Base-by-base conservation (phyloP, 2,329 filamentous ascomycete species). In the Pestalotiopsis sp. region DNA sequence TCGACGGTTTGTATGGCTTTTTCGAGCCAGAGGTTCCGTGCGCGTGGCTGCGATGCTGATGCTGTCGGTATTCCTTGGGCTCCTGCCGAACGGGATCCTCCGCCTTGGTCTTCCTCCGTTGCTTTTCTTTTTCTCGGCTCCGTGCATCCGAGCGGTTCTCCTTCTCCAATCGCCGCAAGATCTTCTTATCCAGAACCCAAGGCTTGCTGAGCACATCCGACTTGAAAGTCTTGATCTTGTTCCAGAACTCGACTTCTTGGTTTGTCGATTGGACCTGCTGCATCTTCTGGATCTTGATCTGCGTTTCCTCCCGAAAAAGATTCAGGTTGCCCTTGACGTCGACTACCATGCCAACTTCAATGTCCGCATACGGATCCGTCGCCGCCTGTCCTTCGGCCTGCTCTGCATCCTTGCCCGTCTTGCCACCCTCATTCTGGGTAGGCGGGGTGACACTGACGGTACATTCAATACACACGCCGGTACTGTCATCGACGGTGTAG, bases 401-500 rank as follows among this genome's bases (percentile, higher is more conserved):
- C 23, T 68, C 14, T 27, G 13, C 57, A 36, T 67, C 56, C n/a
- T 13, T 57, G 25, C 13, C 45, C n/a, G 14, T 40, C 31, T 58
- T 68, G 27, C 49, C 41, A 13, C 14, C 49, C 23, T 60, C 40
- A 23, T 66, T 31, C 12, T 20, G 56, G 4, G 38, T 57, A 25
- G 73, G 64, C 41, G 73, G 76, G 13, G 77, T 70, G 5, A 76
- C 65, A 5, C 72, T 68, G 27, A 80, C 68, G 20, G 77, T 71
- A 65, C 83, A 85, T 69, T 91, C 86, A 25, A 91, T 86, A 68
- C 85, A 89, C 27, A 78, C 79, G 14, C 90, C 90, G 71, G 87
- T 90, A 76, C 89, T 88, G 77, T 92, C 90, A 73, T 92, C 90
- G n/a, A 92, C 77, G 2, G 85, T 90, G 73, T 86, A 89, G 56